Conservation (phyloP, 306 rosid genomes). For the Corylus americana region DNA sequence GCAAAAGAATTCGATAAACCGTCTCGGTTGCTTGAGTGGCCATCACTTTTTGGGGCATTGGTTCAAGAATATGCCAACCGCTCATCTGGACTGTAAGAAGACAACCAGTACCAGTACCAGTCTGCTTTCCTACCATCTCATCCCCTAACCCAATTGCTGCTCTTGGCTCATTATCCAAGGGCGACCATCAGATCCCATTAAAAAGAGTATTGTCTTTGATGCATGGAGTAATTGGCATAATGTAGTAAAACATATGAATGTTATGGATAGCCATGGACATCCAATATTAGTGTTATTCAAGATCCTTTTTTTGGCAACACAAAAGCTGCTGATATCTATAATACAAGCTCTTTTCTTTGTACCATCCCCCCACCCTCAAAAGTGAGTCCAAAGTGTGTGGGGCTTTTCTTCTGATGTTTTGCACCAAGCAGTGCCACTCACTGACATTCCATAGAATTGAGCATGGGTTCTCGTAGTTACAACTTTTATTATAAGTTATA, state of each 20-base stretch:
- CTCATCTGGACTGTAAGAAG: slow-evolving; percentile 53
- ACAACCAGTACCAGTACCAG: not conserved
- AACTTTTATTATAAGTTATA: no score
- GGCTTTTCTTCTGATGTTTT: not conserved
- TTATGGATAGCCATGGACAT: not conserved
- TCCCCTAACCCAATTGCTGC: not conserved
- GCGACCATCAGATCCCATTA: not conserved
- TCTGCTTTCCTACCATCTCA: slow-evolving; percentile 2
- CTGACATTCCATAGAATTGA: no score
- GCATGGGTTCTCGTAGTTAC: no score
- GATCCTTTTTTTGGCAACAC: not conserved
- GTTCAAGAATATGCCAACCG: slow-evolving; percentile 95
- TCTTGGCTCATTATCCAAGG: not conserved
- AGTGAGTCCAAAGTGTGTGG: not conserved
- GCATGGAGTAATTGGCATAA: not conserved
- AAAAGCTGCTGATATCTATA: not conserved
- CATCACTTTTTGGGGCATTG: slow-evolving; percentile 70
- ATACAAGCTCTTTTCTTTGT: not conserved
- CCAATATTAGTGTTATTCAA: not conserved
- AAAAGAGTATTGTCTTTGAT: not conserved
- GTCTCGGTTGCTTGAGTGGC: slow-evolving; percentile 67
- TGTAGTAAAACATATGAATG: not conserved
- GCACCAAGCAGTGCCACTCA: not conserved
- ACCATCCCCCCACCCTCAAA: not conserved
- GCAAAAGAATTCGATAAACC: slow-evolving; percentile 89